These are phyloP conservation scores for Carnegiea gigantea DNA, from an alignment of 179 eudicot species.

Conservation along the genomic window DNA sequence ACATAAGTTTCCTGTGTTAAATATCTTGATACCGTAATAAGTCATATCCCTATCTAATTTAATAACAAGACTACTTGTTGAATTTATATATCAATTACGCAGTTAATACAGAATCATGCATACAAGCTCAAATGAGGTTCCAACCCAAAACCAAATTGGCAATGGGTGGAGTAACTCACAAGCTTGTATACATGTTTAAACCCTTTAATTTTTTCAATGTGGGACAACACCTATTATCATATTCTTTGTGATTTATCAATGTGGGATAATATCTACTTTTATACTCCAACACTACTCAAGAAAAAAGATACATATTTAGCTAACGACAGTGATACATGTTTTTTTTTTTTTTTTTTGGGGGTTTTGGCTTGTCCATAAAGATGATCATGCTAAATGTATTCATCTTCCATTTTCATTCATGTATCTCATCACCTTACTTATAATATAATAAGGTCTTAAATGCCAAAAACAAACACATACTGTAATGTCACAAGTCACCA, in stretches of 20 bases:
- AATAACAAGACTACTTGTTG: neutral
- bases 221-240: no score
- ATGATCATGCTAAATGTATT: constrained; percentile 19
- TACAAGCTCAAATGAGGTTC: no score
- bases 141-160: no score
- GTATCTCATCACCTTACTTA: neutral
- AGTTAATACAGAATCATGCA: no score
- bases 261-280: no score
- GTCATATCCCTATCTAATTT: constrained; percentile 23
- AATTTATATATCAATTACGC: no score
- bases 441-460: neutral
- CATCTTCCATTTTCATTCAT: constrained; percentile 14
- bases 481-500: constrained; percentile 39
- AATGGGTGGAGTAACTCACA: no score
- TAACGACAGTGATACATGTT: neutral
- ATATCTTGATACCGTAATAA: neutral
- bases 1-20: neutral
- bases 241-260: no score
- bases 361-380: neutral
- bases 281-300: neutral
- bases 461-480: constrained; percentile 11
- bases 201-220: no score
- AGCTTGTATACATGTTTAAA: no score
- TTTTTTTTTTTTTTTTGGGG: neutral
- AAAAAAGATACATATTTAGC: constrained; percentile 17